phyloP scores from a whole-genome alignment of 164 flowering plant genomes.

The Magnolia changhungtana region DNA sequence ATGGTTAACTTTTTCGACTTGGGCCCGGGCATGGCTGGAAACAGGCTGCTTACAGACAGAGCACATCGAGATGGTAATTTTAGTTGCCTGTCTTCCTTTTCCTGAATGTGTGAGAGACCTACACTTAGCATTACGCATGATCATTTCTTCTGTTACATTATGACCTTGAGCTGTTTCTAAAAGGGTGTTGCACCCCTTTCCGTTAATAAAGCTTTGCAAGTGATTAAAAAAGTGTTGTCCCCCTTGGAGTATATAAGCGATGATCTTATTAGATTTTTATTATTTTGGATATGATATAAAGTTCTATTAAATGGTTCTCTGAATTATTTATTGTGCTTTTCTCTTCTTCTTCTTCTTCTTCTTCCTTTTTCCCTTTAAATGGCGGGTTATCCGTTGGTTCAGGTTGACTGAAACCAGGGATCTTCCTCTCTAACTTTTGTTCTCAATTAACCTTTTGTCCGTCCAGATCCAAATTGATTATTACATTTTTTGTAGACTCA shows the following conservation, averaged over 20 bases:
- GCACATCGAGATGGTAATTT: slow-evolving; percentile 64
- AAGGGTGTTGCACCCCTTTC: neutral
- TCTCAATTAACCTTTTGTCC: too few relatives aligned
- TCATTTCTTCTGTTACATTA: too few relatives aligned
- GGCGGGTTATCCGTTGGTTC: too few relatives aligned
- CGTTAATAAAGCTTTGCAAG: too few relatives aligned
- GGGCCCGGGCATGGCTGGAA: slow-evolving; percentile 42
- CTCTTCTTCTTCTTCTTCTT: neutral
- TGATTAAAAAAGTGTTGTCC: too few relatives aligned
- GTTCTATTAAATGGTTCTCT: neutral
- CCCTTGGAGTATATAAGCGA: too few relatives aligned
- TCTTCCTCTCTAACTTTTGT: too few relatives aligned
- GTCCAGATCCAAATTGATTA: too few relatives aligned
- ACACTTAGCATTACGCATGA: too few relatives aligned
- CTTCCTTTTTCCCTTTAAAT: too few relatives aligned
- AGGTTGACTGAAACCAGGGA: too few relatives aligned
- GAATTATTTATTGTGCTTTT: neutral
- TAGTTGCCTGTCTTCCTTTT: neutral
- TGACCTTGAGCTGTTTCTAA: neutral
- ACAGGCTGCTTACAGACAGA: slow-evolving; percentile 63
- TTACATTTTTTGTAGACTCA: neutral
- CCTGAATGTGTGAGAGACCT: neutral
- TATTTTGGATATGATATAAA: neutral
- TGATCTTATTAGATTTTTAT: too few relatives aligned
- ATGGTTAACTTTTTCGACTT: slow-evolving; percentile 82